Base-by-base conservation (phyloP, 164 flowering plant genomes). In the Dillenia turbinata region DNA sequence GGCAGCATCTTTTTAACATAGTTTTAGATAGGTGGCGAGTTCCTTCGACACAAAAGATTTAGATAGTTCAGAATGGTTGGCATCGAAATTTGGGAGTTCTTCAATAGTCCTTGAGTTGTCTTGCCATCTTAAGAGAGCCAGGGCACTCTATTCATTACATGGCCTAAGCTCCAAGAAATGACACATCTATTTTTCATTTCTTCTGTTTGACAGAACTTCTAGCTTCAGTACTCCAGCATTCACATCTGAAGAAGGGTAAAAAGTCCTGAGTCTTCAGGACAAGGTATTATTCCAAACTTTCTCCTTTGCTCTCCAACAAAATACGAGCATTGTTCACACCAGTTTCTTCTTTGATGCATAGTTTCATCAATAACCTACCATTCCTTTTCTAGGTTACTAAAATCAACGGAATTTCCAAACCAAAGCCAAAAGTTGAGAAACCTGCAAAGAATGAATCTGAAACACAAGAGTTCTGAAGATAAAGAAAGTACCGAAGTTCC, bases 351-450 rank as follows among this genome's bases (percentile, higher is more conserved):
- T 45, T 59, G 5, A 19, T 48, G 8, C 47, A 9, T 9, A 22
- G 13, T 19, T 40, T 47, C 10, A 50, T 47, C 43, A 24, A 66
- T 56, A 10, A 2, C 14, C 49, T 5, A 15, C 40, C 53, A 43
- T 16, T 17, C 44, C 2, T 48, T n/a, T 15, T 24, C 58, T 63
- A 95, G 99, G 94, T 90, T 54, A 67, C 83, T 8, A 78, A 76
- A 9, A 61, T 92, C 15, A 83, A 90, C 50, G 79, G 71, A 77
- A 92, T 95, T 52, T 94, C 96, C 26, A 91, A 94, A 77, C 97
- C 99, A 59, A 94, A 89, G 79, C 99, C 97, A 9, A 89, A 91
- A 62, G 69, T 85, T 50, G 96, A 86, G 79, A 88, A 85, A 72
- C 86, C 89, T 15, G 55, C 46, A n/a, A 87, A 74, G 74, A 86